Evolutionary conservation across 441 rosid genomes (phyloP).

Genomic region (Biscutella laevigata): DNA sequence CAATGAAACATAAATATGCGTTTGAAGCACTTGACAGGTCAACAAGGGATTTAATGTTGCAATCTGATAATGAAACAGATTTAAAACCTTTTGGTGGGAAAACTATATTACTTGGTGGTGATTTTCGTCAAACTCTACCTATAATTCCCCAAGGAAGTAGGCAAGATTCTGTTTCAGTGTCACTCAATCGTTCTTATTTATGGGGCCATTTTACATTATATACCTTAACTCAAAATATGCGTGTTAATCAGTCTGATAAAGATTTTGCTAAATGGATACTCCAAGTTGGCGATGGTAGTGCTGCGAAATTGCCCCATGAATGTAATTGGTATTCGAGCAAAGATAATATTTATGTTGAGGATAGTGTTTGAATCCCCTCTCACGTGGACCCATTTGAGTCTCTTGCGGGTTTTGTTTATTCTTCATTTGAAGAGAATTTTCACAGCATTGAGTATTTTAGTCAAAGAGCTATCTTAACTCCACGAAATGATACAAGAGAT

Average conservation of each 20-base stretch:
- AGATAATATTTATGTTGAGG: no score
- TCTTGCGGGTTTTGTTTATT: not conserved
- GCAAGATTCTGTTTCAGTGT: not conserved
- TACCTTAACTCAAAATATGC: no score
- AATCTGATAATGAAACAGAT: not conserved
- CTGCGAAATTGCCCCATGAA: not conserved
- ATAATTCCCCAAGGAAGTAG: not conserved
- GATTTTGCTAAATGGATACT: not conserved
- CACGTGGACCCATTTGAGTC: no score
- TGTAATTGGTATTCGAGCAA: no score
- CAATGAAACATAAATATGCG: not conserved
- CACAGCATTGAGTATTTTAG: not conserved
- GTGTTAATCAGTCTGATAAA: not conserved
- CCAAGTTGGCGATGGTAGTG: not conserved
- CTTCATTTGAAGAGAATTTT: not conserved
- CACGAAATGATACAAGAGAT: not conserved
- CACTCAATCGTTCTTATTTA: not conserved
- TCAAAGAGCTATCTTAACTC: not conserved
- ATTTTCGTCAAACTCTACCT: not conserved
- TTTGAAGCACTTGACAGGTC: conserved; percentile 3
- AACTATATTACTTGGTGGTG: not conserved
- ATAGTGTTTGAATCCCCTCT: no score
- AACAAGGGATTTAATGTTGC: not conserved
- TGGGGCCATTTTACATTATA: no score
- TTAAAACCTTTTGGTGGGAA: not conserved